Conservation (phyloP, 2,329 filamentous ascomycete genomes). For the Diaporthe citri region DNA sequence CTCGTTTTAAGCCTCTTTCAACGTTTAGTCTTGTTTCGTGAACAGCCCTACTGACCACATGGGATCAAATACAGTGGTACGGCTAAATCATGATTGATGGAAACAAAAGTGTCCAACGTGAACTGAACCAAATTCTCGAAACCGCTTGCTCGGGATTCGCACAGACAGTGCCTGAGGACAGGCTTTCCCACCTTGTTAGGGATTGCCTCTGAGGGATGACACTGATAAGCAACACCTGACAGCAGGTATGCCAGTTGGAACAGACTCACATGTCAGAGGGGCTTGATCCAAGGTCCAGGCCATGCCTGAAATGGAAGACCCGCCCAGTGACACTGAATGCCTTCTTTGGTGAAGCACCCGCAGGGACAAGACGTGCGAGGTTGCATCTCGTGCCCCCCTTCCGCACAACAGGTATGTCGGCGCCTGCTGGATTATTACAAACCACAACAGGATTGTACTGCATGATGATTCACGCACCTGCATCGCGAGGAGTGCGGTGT, state of each 20-base stretch:
- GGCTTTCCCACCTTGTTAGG: not conserved
- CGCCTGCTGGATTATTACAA: slow-evolving; percentile 11
- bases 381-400: slow-evolving; percentile 3
- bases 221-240: not conserved
- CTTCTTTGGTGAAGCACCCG: not conserved
- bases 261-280: not conserved
- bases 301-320: not conserved
- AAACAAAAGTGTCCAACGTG: slow-evolving; percentile 11
- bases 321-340: not conserved
- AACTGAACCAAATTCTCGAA: not conserved
- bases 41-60: slow-evolving; percentile 14
- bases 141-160: not conserved
- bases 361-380: not conserved
- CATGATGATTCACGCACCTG: not conserved
- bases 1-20: slow-evolving; percentile 29
- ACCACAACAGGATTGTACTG: not conserved
- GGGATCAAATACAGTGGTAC: slow-evolving; percentile 12
- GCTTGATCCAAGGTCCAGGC: not conserved
- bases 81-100: slow-evolving; percentile 6
- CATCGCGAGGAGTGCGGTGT: not conserved
- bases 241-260: not conserved
- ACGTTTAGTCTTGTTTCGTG: slow-evolving; percentile 26
- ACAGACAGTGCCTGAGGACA: not conserved
- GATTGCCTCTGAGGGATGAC: not conserved
- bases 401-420: not conserved